Percentiles rank a stretch among this genome's conserved stretches.
phyloP scores from a whole-genome alignment of 306 rosid genomes.

The Vigna nakashimae region DNA sequence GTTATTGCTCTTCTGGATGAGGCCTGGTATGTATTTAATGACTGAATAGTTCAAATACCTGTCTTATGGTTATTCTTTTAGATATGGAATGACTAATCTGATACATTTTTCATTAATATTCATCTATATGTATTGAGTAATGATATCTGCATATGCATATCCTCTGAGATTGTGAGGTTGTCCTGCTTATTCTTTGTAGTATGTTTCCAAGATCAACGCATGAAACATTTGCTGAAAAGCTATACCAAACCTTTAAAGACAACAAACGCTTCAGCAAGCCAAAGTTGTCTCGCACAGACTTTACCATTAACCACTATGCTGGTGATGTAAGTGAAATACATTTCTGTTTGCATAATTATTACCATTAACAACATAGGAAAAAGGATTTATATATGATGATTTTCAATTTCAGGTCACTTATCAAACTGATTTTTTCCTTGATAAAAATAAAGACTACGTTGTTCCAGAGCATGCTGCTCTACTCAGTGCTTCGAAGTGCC shows the following conservation, averaged over 20 bases:
- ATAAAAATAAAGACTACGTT: conserved; percentile 96
- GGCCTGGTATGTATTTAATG: conserved; percentile 78
- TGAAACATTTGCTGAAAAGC: conserved; percentile 87
- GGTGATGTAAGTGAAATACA: conserved; percentile 80
- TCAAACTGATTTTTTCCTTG: conserved; percentile 92
- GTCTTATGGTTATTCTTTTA: conserved; percentile 20
- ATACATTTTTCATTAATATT: conserved; percentile 15
- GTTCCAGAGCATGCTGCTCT: conserved; percentile 93
- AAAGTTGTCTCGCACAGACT: conserved; percentile 83
- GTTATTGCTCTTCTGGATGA: conserved; percentile 95
- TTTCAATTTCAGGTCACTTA: conserved; percentile 82
- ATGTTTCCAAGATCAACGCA: conserved; percentile 99
- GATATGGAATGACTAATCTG: conserved; percentile 21
- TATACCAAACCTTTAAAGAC: conserved; percentile 86
- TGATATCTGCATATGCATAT: conserved; percentile 10
- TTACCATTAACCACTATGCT: conserved; percentile 89
- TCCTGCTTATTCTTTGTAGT: conserved; percentile 64
- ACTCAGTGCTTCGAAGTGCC: conserved; percentile 76
- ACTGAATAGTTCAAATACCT: conserved; percentile 18
- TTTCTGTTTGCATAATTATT: conserved; percentile 19
- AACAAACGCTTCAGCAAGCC: conserved; percentile 98
- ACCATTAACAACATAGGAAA: conserved; percentile 17
- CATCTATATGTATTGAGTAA: background rate
- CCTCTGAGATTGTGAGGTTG: conserved; percentile 50
- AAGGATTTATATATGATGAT: conserved; percentile 18